Evolutionary conservation across 495 filamentous ascomycete species (phyloP).

Genomic region (Penicillium verhagenii): DNA sequence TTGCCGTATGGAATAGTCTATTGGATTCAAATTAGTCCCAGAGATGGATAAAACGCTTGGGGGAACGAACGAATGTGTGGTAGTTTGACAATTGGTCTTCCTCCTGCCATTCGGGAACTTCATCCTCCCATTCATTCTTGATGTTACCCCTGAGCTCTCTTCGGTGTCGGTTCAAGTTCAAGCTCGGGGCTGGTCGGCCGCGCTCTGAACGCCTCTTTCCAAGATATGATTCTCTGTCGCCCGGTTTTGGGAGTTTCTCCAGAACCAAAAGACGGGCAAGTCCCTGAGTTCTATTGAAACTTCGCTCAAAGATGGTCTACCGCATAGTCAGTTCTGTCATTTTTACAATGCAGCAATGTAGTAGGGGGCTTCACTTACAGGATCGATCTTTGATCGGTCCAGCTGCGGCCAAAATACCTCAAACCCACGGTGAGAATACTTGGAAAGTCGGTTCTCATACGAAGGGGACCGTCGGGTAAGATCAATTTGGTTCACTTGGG

Average conservation of each 20-base stretch:
- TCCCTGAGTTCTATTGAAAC: slow-evolving; percentile 68
- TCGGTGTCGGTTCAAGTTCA: slow-evolving; percentile 14
- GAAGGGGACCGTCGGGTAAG: slow-evolving; percentile 75
- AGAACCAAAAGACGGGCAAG: slow-evolving; percentile 79
- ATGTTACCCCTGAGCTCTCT: slow-evolving; percentile 54
- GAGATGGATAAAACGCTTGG: not conserved
- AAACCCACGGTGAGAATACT: slow-evolving; percentile 80
- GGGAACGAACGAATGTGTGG: slow-evolving; percentile 57
- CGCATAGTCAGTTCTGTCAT: not conserved
- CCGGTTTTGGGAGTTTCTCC: slow-evolving; percentile 66
- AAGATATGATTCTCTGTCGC: slow-evolving; percentile 64
- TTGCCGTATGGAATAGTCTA: slow-evolving; percentile 70
- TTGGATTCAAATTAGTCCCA: not conserved
- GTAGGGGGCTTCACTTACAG: slow-evolving; percentile 28
- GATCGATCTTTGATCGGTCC: slow-evolving; percentile 70
- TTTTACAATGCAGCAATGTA: not conserved
- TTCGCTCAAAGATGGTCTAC: slow-evolving; percentile 75
- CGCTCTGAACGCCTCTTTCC: slow-evolving; percentile 65
- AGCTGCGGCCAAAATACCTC: slow-evolving; percentile 75
- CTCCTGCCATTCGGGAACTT: slow-evolving; percentile 77
- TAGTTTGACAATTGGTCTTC: slow-evolving; percentile 73
- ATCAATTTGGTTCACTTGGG: slow-evolving; percentile 77
- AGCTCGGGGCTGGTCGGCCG: slow-evolving; percentile 52
- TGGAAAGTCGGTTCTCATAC: slow-evolving; percentile 84
- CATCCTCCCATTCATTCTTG: slow-evolving; percentile 69